These are phyloP conservation scores for Rhodamnia rubescens DNA, from an alignment of 345 rosid genomes.

Conservation along the genomic window DNA sequence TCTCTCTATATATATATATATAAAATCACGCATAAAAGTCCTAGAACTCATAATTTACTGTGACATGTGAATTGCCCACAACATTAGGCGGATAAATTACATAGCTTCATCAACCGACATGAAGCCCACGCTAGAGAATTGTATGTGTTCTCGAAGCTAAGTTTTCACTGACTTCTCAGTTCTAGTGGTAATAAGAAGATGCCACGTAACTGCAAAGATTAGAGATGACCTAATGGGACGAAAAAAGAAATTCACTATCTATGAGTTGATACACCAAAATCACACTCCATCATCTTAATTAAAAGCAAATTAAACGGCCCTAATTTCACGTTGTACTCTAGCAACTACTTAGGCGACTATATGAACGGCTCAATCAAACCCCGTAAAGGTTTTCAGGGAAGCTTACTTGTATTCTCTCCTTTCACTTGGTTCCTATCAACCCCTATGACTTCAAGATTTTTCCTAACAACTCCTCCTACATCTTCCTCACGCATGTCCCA, in stretches of 20 bases:
- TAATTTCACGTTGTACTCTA: not conserved
- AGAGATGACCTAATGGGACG: not conserved
- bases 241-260: not conserved
- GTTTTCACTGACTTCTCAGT: not conserved
- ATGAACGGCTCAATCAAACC: not conserved
- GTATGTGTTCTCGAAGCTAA: not conserved
- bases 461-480: constrained; percentile 1
- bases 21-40: not conserved
- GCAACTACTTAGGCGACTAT: not conserved
- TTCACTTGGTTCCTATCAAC: not conserved
- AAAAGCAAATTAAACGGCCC: not conserved
- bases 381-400: not conserved
- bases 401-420: not conserved
- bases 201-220: not conserved
- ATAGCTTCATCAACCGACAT: not conserved
- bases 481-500: not conserved
- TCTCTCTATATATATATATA: not conserved
- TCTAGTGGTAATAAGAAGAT: not conserved
- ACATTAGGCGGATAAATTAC: not conserved
- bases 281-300: not conserved
- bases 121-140: not conserved
- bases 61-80: not conserved
- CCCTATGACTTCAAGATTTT: not conserved
- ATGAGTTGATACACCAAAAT: not conserved
- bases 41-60: not conserved